These are phyloP conservation scores for Pseudocercospora musae DNA, from an alignment of 2,329 filamentous ascomycete genomes.

Conservation along the genomic window DNA sequence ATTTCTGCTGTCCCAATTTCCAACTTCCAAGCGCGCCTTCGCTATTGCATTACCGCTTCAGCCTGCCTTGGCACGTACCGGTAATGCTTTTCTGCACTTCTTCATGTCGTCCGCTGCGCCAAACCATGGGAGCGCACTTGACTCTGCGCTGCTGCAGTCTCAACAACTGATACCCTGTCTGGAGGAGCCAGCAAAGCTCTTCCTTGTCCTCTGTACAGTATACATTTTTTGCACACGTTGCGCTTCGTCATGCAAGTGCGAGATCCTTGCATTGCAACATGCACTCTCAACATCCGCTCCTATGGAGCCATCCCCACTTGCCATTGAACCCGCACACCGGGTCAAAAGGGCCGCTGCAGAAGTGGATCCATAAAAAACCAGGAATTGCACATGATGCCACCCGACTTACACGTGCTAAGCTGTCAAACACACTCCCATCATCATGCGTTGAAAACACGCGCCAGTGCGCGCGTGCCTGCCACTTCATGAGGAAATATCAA, in stretches of 20 bases:
- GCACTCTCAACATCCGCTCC: background rate
- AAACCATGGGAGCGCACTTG: no score
- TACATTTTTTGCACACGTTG: no score
- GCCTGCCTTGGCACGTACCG: slow-evolving; percentile 13
- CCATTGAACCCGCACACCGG: background rate
- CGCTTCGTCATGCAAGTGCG: background rate
- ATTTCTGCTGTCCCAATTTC: slow-evolving; percentile 3
- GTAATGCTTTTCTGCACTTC: slow-evolving; percentile 19
- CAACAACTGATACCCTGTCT: background rate
- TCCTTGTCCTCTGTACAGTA: background rate
- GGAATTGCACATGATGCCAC: background rate
- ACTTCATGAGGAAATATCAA: background rate
- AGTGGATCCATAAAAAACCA: background rate
- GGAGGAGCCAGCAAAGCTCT: background rate
- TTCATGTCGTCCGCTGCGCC: slow-evolving; percentile 13
- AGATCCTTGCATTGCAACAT: background rate
- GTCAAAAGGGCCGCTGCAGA: background rate
- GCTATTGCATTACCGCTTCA: background rate
- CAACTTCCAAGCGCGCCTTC: background rate
- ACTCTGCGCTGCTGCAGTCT: background rate
- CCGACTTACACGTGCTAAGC: background rate
- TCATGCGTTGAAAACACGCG: background rate
- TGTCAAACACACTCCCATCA: background rate
- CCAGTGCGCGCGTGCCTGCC: background rate
- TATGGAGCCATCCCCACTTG: background rate